phyloP scores from a whole-genome alignment of 129 eudicot species.

The Chrysanthemum lavandulifolium region DNA sequence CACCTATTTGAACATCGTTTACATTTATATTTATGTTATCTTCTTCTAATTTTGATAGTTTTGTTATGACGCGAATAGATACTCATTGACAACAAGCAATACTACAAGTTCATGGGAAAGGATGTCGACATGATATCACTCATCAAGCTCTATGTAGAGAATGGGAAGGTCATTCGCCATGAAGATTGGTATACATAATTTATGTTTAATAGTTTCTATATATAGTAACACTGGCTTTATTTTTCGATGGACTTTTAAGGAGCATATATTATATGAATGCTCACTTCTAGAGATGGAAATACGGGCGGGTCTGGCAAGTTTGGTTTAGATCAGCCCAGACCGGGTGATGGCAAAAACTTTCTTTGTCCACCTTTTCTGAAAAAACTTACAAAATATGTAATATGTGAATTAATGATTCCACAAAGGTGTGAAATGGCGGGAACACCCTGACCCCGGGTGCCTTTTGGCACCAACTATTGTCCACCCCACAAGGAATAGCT shows the following conservation, averaged over 20 bases:
- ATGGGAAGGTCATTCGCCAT: conserved; percentile 77
- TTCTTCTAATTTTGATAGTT: not conserved
- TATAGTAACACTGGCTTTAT: too few relatives aligned
- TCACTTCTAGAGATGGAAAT: too few relatives aligned
- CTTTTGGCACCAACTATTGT: too few relatives aligned
- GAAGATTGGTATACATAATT: conserved; percentile 81
- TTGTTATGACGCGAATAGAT: conserved; percentile 35
- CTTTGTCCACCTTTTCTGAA: not conserved
- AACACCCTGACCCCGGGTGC: too few relatives aligned
- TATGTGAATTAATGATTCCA: not conserved
- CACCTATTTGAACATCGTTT: conserved; percentile 4
- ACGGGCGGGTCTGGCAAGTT: not conserved
- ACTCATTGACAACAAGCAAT: conserved; percentile 76
- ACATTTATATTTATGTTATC: not conserved
- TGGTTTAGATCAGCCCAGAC: not conserved
- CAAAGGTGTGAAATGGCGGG: too few relatives aligned
- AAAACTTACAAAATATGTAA: too few relatives aligned
- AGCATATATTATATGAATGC: too few relatives aligned
- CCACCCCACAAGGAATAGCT: too few relatives aligned
- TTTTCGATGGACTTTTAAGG: too few relatives aligned
- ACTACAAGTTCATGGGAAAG: conserved; percentile 73
- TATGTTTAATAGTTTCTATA: too few relatives aligned
- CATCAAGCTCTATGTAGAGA: conserved; percentile 63
- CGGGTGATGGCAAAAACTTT: not conserved
- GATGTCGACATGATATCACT: conserved; percentile 77